A percentile compares a stretch with the other conserved stretches of the same genome.
These are phyloP conservation scores for Vicia villosa DNA, from an alignment of 306 rosid species.

Conservation along the genomic window DNA sequence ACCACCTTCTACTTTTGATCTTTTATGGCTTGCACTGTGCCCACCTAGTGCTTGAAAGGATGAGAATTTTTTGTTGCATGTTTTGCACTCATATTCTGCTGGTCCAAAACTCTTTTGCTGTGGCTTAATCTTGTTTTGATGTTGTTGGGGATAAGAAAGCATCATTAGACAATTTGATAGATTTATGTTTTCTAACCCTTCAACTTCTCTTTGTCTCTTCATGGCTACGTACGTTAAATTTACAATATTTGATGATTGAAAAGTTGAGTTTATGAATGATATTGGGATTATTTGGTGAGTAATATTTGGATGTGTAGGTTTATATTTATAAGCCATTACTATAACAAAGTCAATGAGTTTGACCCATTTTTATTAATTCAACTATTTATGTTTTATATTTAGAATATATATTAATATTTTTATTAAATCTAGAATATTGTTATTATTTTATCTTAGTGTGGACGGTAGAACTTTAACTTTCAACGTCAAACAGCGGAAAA, in stretches of 20 bases:
- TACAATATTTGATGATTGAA: neutral
- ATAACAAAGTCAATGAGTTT: conserved; percentile 35
- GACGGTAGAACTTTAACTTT: neutral
- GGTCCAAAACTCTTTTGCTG: neutral
- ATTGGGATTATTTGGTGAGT: conserved; percentile 12
- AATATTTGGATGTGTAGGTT: conserved; percentile 2
- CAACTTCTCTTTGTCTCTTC: conserved; percentile 53
- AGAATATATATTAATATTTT: no score
- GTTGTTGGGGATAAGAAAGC: conserved; percentile 36
- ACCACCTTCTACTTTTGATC: conserved; percentile 27
- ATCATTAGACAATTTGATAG: conserved; percentile 50
- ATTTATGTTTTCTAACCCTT: conserved; percentile 31
- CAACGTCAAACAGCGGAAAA: neutral
- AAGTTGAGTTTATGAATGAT: neutral
- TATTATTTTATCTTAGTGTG: no score
- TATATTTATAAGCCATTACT: conserved; percentile 16
- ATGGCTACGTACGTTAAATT: conserved; percentile 16
- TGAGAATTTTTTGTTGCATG: conserved; percentile 70
- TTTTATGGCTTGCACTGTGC: conserved; percentile 81
- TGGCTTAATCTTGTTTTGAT: conserved; percentile 14
- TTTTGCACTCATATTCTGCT: conserved; percentile 66
- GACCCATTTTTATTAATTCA: conserved; percentile 12
- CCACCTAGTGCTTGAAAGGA: conserved; percentile 93
- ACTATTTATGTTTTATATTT: neutral
- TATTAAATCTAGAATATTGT: no score